phyloP scores from a whole-genome alignment of 106 monocot genomes.

The Phalaenopsis equestris region DNA sequence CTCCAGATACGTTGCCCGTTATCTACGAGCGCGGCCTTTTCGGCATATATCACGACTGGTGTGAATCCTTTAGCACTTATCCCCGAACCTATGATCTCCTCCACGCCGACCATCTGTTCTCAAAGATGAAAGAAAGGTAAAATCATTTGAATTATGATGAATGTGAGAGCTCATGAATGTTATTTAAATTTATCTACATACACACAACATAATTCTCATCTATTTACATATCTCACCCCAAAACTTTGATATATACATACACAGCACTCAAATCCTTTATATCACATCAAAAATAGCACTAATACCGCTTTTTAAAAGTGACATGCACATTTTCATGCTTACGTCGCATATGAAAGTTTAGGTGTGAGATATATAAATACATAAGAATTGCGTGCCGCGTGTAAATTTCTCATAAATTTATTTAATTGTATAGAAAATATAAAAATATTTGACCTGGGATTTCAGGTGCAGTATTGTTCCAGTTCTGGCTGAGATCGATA shows the following conservation, averaged over 20 bases:
- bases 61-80: slow-evolving; percentile 72
- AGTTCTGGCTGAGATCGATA: slow-evolving; percentile 73
- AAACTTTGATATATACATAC: no score
- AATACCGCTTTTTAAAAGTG: no score
- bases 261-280: no score
- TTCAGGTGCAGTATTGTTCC: slow-evolving; percentile 66
- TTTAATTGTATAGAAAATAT: no score
- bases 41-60: slow-evolving; percentile 78
- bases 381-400: no score
- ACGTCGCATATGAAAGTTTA: no score
- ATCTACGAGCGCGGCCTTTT: slow-evolving; percentile 64
- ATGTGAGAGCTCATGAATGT: neutral
- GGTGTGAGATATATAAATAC: no score
- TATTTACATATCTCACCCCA: no score
- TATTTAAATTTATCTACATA: neutral
- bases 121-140: slow-evolving; percentile 71
- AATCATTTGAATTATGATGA: neutral
- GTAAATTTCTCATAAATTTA: no score
- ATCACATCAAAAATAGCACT: no score
- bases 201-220: no score
- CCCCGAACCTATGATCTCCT: slow-evolving; percentile 65
- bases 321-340: no score
- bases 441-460: neutral
- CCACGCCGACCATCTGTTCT: slow-evolving; percentile 62
- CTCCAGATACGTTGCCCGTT: slow-evolving; percentile 54